These are phyloP conservation scores for Eruca vesicaria DNA, from an alignment of 441 rosid genomes.

Conservation along the genomic window DNA sequence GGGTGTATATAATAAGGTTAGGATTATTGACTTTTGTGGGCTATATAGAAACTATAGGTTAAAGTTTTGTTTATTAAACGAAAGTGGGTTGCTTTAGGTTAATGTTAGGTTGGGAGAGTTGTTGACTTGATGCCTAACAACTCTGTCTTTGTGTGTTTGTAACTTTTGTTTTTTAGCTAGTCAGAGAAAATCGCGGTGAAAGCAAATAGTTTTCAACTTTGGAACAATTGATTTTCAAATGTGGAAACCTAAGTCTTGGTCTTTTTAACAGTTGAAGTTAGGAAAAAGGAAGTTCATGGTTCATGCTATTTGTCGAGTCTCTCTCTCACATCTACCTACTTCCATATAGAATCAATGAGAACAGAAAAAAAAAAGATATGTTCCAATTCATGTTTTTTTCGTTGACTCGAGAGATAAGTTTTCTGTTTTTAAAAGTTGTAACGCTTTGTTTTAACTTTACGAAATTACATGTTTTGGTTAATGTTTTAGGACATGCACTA, in stretches of 20 bases:
- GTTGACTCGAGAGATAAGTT: neutral
- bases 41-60: neutral
- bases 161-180: constrained; percentile 26
- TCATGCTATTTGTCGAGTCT: constrained; percentile 18
- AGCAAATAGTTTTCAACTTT: constrained; percentile 1
- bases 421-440: neutral
- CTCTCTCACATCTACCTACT: constrained; percentile 6
- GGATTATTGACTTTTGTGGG: constrained; percentile 3
- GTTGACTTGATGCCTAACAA: constrained; percentile 50
- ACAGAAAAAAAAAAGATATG: constrained; percentile 16
- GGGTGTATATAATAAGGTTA: constrained; percentile 13
- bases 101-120: constrained; percentile 41
- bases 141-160: constrained; percentile 29
- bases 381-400: neutral
- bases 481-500: neutral
- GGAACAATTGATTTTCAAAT: neutral
- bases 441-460: neutral
- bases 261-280: constrained; percentile 18
- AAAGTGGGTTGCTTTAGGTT: constrained; percentile 43
- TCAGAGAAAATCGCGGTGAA: constrained; percentile 30
- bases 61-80: constrained; percentile 15
- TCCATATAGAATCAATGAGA: constrained; percentile 1
- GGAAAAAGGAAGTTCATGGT: neutral
- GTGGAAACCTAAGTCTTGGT: constrained; percentile 17
- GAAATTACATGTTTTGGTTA: neutral